Base-by-base conservation (phyloP, 2,329 filamentous ascomycete genomes). In the Cephalotrichum gorgonifer region DNA sequence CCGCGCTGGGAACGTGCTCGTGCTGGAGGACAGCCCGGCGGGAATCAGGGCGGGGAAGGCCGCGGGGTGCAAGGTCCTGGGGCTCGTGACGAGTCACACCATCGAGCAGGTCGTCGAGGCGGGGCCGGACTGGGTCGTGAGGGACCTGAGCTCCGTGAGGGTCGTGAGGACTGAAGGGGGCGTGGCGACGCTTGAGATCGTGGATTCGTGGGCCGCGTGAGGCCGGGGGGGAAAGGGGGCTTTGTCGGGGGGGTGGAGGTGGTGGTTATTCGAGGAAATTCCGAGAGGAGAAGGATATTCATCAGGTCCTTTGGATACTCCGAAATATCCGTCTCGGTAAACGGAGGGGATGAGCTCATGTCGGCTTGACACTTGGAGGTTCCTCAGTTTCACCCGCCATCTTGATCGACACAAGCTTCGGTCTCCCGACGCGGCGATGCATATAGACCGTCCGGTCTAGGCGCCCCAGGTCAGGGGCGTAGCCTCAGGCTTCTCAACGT, bases 21-120 rank as follows among this genome's bases (percentile, higher is more conserved):
- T 96, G 44, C 69, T 95, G 33, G 90, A 96, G 68, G 90, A 96
- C 68, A 87, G 87, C 50, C 89, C 90, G 5, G 87, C 88, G 7
- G 90, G 90, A 5, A 87, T 95, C 60, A 74, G 70, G 54, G 81
- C 89, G 26, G 90, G 89, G 44, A 94, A 90, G 67, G 86, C 79
- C 1, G 90, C 90, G 9, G 89, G 88, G 2, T 95, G 86, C 70
- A 83, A 78, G 60, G 90, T 95, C 12, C 68, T 95, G 43, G 90
- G 83, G n/a, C 69, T 96, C 48, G 79, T 86, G 49, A 95, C 89
- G 48, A 94, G 87, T 60, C 90, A 95, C 68, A 80, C 77, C 25
- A 70, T 83, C 43, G 79, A 81, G 57, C 79, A 90, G 68, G 75
- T 95, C 45, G 68, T 74, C 52, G 78, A 76, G 43, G 88, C 88